Evolutionary conservation across 805 yeast genomes (phyloP), one percentile per base, ranked within the genome.

Genomic region (Kodamaea kakaduensis): DNA sequence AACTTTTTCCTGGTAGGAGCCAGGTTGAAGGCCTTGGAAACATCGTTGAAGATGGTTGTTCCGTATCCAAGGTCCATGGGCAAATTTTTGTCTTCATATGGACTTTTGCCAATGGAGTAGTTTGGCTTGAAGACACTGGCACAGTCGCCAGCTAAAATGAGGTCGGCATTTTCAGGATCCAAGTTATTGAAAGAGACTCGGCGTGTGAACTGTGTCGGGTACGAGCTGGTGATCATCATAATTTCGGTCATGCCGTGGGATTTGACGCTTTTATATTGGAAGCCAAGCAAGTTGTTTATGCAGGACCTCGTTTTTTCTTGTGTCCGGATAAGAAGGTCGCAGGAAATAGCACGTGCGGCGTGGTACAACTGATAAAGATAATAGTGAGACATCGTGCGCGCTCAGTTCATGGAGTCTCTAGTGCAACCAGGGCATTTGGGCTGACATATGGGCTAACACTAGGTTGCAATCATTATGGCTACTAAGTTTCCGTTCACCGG

Each of bases 171-270:
- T 32, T 35, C 38, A 37, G 66, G 66, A 25, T 57, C 50, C 27
- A 69, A 45, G 42, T 67, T 67, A 44, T 65, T 67, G 52, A 70
- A 70, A 9, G 73, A 67, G 3, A 70, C 75, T 31, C 73, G 49
- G 34, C 71, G 43, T 9, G 67, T 36, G 39, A 51, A 59, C 26
- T 36, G 40, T 2, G 37, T 22, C 12, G 42, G 31, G 9, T 30
- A 26, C 19, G 29, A 26, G 29, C 19, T 26, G 10, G 29, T 26
- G 6, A 26, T 26, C 29, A 26, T 26, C 29, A 26, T 26, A 6
- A n/a, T 16, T 26, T 26, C 29, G 12, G 18, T 13, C 29, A 15
- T 26, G 10, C 19, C 8, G 25, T 12, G 29, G 29, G 19, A 26
- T 15, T 26, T 7, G 6, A 7, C 29, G 12, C 29, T 16, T 26